Conservation (phyloP, 495 filamentous ascomycete genomes). For the Aspergillus conjunctus region DNA sequence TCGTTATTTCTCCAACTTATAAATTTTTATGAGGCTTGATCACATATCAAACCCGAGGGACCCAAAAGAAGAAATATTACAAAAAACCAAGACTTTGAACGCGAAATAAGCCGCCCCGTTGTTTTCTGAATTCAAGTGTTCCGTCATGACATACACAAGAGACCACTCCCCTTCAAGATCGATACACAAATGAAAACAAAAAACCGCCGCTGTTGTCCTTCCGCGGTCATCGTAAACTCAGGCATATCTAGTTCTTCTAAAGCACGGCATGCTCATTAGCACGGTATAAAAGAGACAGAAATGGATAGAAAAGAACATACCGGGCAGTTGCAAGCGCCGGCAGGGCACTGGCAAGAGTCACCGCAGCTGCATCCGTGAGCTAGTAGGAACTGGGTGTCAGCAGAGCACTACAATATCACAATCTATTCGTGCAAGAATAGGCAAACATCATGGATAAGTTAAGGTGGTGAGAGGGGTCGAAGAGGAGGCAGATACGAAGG, state of each 20-base stretch:
- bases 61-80: too few species aligned
- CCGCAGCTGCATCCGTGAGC: constrained; percentile 50
- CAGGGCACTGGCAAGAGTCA: constrained; percentile 50
- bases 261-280: background rate
- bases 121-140: background rate
- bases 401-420: background rate
- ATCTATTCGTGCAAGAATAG: constrained; percentile 1
- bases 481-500: background rate
- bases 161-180: background rate
- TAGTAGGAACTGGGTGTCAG: constrained; percentile 27
- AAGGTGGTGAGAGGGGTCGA: background rate
- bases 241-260: background rate
- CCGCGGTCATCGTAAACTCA: background rate
- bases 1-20: too few species aligned
- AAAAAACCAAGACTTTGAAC: too few species aligned
- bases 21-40: too few species aligned
- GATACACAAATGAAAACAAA: background rate
- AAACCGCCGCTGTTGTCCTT: background rate
- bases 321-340: constrained; percentile 49
- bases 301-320: constrained; percentile 32
- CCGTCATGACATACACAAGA: background rate
- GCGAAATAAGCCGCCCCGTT: too few species aligned
- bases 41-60: too few species aligned
- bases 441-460: background rate
- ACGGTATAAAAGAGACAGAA: constrained; percentile 5